phyloP scores from a whole-genome alignment of 1,139 yeast genomes.

The Geotrichum phurueaensis region DNA sequence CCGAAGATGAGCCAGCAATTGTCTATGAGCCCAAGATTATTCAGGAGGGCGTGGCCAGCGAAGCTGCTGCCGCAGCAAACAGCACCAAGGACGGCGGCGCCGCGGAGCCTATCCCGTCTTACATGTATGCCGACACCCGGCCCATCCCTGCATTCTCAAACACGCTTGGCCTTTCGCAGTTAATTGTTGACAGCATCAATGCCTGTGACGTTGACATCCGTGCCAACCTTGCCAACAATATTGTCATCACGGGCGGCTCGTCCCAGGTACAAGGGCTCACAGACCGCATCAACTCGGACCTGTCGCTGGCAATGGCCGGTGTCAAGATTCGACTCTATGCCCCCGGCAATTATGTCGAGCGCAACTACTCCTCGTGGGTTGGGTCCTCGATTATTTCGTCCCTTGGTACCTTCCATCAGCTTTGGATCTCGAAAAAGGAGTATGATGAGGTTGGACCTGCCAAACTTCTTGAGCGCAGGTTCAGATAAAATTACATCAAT shows the following conservation, averaged over 20 bases:
- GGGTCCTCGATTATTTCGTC: constrained; percentile 93
- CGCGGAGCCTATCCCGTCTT: constrained; percentile 15
- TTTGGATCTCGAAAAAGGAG: constrained; percentile 92
- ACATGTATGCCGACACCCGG: constrained; percentile 17
- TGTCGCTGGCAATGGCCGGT: constrained; percentile 76
- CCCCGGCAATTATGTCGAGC: constrained; percentile 76
- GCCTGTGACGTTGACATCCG: constrained; percentile 81
- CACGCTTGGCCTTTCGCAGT: constrained; percentile 55
- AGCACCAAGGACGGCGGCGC: neutral
- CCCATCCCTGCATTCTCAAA: constrained; percentile 17
- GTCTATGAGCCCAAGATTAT: constrained; percentile 19
- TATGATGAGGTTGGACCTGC: constrained; percentile 89
- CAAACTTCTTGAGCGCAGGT: constrained; percentile 43
- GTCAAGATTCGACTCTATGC: constrained; percentile 84
- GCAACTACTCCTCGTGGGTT: constrained; percentile 85
- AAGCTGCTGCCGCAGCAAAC: neutral
- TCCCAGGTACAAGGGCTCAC: constrained; percentile 84
- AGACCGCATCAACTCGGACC: constrained; percentile 71
- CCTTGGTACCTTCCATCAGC: constrained; percentile 92
- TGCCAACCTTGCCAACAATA: constrained; percentile 85
- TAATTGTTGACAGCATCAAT: constrained; percentile 61
- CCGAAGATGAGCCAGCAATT: constrained; percentile 16
- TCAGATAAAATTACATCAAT: constrained; percentile 22
- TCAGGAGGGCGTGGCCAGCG: constrained; percentile 15
- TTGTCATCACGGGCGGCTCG: constrained; percentile 85